Percentiles rank a stretch among this genome's conserved stretches.
These are phyloP conservation scores for Paramecium tetraurelia DNA, from an alignment of 73 alveolate species.

Conservation along the genomic window DNA sequence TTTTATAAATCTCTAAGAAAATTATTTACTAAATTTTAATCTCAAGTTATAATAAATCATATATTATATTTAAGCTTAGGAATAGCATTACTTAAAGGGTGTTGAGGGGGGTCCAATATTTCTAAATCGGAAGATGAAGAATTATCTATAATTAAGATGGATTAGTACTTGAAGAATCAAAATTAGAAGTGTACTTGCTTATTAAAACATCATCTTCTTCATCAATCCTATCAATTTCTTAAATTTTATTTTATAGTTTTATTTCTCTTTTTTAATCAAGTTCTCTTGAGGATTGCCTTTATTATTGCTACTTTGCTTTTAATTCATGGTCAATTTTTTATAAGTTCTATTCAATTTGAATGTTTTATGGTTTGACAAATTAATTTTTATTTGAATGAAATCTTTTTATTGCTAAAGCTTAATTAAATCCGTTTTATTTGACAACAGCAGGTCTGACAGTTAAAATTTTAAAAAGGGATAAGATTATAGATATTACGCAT, in stretches of 20 bases:
- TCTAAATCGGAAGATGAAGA: background rate
- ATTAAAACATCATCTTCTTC: background rate
- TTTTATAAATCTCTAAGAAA: background rate
- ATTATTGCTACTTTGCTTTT: background rate
- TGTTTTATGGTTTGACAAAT: background rate
- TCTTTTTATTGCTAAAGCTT: background rate
- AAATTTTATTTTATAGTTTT: background rate
- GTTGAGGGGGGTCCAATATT: background rate
- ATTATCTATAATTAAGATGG: background rate
- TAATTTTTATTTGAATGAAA: background rate
- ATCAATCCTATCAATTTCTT: background rate
- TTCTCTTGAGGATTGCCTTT: background rate
- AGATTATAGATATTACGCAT: background rate
- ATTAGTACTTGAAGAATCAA: background rate
- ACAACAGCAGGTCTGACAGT: slow-evolving; percentile 31
- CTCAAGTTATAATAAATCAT: background rate
- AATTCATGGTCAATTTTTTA: background rate
- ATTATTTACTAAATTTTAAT: background rate
- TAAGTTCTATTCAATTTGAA: background rate
- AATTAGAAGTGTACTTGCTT: background rate
- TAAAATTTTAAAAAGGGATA: background rate
- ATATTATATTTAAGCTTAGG: background rate
- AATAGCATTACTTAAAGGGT: background rate
- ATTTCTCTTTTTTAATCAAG: background rate
- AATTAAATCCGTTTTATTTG: background rate